phyloP scores from a whole-genome alignment of 148 eudicot genomes.

The Rhododendron molle region DNA sequence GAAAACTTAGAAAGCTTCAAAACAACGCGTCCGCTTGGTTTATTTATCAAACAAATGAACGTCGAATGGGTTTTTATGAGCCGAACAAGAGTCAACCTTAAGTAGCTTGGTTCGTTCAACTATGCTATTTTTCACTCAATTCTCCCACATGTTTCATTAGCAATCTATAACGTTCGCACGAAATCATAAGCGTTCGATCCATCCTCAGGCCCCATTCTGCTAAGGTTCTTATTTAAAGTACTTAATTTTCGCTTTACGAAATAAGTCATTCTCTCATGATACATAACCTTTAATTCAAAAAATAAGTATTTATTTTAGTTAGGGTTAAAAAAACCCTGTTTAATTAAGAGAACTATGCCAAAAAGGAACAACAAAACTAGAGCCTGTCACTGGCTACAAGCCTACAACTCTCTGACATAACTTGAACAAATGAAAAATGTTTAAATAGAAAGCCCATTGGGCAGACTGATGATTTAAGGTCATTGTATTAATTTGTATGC shows the following conservation, averaged over 20 bases:
- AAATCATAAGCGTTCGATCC: neutral
- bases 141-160: neutral
- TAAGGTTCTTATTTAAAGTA: no score
- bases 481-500: neutral
- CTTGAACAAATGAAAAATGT: neutral
- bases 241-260: no score
- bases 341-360: neutral
- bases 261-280: no score
- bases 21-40: neutral
- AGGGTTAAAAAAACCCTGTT: neutral
- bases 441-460: neutral
- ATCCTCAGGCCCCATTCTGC: neutral
- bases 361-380: neutral
- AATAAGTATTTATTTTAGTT: no score
- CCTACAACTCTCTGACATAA: neutral
- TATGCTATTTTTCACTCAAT: neutral
- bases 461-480: neutral
- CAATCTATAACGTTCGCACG: no score
- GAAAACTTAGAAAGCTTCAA: neutral
- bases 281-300: no score
- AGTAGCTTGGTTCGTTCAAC: neutral
- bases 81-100: neutral
- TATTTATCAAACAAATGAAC: neutral
- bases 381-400: slow-evolving; percentile 1
- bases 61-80: neutral